Evolutionary conservation across 257 asterid species (phyloP).

Genomic region (Coffea eugenioides): DNA sequence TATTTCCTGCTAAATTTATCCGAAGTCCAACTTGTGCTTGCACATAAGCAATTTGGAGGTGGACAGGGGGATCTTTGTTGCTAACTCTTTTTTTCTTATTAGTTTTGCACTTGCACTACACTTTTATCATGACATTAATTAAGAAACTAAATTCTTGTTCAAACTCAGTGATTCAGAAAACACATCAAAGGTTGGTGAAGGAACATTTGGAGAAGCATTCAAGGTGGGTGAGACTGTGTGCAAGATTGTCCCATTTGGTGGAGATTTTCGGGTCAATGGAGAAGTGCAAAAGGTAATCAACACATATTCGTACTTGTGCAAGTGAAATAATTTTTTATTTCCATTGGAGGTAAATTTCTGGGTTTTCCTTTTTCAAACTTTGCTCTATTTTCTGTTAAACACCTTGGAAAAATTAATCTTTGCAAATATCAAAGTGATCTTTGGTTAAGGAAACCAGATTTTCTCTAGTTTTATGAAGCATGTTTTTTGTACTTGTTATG

Average conservation of each 20-base stretch:
- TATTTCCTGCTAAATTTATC: neutral
- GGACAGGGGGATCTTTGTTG: neutral
- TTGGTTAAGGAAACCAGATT: neutral
- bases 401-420: neutral
- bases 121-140: neutral
- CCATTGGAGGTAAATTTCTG: neutral
- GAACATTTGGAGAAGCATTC: slow-evolving; percentile 96
- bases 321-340: slow-evolving; percentile 7
- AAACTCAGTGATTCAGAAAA: slow-evolving; percentile 49
- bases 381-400: neutral
- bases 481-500: neutral
- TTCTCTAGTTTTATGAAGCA: neutral
- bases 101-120: neutral
- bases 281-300: slow-evolving; percentile 78
- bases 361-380: slow-evolving; percentile 1
- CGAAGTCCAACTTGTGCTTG: neutral
- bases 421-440: neutral
- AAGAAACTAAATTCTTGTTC: slow-evolving; percentile 8
- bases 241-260: slow-evolving; percentile 94
- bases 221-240: slow-evolving; percentile 79
- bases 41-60: neutral
- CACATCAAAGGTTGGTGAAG: slow-evolving; percentile 84
- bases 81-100: neutral
- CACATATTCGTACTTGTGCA: slow-evolving; percentile 4
- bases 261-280: slow-evolving; percentile 75